These are phyloP conservation scores for Ganoderma sp. DNA, from an alignment of 1,284 basidiomycete genomes.

Conservation along the genomic window DNA sequence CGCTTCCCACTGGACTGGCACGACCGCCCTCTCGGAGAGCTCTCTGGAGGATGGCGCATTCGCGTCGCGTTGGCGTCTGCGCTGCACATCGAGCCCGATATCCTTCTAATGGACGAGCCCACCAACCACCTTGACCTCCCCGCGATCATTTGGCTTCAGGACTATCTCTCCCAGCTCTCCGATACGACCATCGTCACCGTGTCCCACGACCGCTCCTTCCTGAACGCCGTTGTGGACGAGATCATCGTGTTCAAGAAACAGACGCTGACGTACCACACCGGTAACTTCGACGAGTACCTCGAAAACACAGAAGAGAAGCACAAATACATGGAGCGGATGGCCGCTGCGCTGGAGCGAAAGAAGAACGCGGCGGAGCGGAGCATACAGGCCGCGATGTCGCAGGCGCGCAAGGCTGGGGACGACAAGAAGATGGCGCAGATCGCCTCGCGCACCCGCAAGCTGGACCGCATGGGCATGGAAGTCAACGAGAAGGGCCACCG, in stretches of 20 bases:
- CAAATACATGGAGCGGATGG: constrained; percentile 55
- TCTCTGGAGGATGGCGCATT: constrained; percentile 77
- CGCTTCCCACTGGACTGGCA: constrained; percentile 64
- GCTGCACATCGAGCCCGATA: constrained; percentile 80
- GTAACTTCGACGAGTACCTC: constrained; percentile 66
- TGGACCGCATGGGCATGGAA: constrained; percentile 61
- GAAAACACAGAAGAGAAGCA: constrained; percentile 54
- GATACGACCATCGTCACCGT: constrained; percentile 65
- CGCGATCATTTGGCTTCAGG: constrained; percentile 84
- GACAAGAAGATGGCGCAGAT: constrained; percentile 63
- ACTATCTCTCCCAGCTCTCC: constrained; percentile 54
- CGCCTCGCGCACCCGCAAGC: constrained; percentile 55
- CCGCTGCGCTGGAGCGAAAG: constrained; percentile 63
- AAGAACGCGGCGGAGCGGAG: constrained; percentile 36
- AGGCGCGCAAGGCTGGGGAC: constrained; percentile 49
- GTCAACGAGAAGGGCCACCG: constrained; percentile 48
- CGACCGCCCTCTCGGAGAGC: constrained; percentile 49
- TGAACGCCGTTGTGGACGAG: constrained; percentile 70
- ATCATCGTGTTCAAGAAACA: constrained; percentile 67
- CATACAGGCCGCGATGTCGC: constrained; percentile 28
- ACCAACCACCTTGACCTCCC: constrained; percentile 96
- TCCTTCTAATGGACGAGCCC: constrained; percentile 87
- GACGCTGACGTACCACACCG: constrained; percentile 64
- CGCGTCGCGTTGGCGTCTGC: constrained; percentile 78
- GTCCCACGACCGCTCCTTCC: constrained; percentile 76